Evolutionary conservation across 352 stramenopile species (phyloP), one percentile per base, ranked within the genome.

Genomic region (Pythium grandisporangium): DNA sequence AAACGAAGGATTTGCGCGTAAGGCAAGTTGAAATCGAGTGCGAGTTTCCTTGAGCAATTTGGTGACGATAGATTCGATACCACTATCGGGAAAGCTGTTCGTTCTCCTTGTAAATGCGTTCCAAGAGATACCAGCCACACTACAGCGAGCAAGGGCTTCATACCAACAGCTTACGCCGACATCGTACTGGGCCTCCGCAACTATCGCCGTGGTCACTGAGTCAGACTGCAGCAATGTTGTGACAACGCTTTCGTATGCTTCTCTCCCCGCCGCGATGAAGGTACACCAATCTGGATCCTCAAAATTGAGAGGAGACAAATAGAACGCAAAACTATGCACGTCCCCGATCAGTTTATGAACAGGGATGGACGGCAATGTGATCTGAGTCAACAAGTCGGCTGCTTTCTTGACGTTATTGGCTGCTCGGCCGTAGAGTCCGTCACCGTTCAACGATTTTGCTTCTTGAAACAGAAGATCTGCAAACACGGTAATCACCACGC

Each of bases 241-340:
- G 11, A 61, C 44, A 21, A 64, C 52, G 5, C 53, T 53, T 43
- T 75, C 55, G 33, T 88, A 91, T 4, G 80, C 72, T 20, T 69
- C 62, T 21, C 66, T 51, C 13, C 77, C 75, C 37, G 60, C 45
- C 5, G 45, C 36, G 8, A 93, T 63, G 32, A 93, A 91, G 0
- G 67, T 48, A 27, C 85, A 42, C 80, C 80, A 93, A 7, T 42
- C 65, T 1, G 48, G 51, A 19, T 42, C 48, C 14, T 58, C 36
- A 22, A 92, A 92, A n/a, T 84, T 53, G 10, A 58, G 43, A 4
- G 77, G 75, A 6, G 77, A 73, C 44, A 93, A 58, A 49, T 87
- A 87, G 45, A 89, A 93, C 17, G 76, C 73, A 48, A 92, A 90
- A 37, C 66, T 72, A 45, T 91, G 71, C 23, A 93, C 64, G 37